Conservation (phyloP, 2,329 filamentous ascomycete species). For the Penicillium expansum region DNA sequence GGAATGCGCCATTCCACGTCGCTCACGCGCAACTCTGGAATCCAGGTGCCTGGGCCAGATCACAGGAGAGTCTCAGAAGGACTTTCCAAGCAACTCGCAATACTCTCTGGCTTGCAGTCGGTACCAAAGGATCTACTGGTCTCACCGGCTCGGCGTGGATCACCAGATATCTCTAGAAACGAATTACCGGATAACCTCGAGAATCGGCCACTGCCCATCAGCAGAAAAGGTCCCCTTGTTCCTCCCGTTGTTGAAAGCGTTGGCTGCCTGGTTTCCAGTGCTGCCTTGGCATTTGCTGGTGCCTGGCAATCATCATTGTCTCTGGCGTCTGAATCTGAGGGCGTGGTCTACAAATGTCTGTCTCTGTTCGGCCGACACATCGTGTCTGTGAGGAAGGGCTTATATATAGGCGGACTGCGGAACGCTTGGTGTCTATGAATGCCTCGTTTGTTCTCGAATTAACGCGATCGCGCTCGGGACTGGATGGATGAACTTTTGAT, state of each 20-base stretch:
- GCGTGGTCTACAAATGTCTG: conserved; percentile 4
- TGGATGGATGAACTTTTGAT: not conserved
- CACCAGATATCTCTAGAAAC: not conserved
- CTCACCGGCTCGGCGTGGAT: not conserved
- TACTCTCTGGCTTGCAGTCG: not conserved
- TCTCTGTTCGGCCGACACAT: conserved; percentile 11
- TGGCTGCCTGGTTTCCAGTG: conserved; percentile 7
- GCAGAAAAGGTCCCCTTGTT: not conserved
- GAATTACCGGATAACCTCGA: not conserved
- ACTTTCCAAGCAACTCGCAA: not conserved
- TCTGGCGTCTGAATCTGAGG: conserved; percentile 3
- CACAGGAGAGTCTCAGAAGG: not conserved
- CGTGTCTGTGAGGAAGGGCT: conserved; percentile 12
- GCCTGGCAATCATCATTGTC: conserved; percentile 6
- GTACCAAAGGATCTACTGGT: not conserved
- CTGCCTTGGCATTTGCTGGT: conserved; percentile 4
- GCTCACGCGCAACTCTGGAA: not conserved
- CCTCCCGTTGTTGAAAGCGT: not conserved
- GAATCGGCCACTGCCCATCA: not conserved
- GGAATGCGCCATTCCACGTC: not conserved
- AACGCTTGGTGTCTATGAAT: not conserved
- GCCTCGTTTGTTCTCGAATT: not conserved
- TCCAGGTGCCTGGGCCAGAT: not conserved
- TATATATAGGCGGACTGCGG: not conserved
- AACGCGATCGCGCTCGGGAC: not conserved